A percentile compares a stretch with the other conserved stretches of the same genome.
Evolutionary conservation across 805 yeast genomes (phyloP).

Genomic region (Candida stauntonica): DNA sequence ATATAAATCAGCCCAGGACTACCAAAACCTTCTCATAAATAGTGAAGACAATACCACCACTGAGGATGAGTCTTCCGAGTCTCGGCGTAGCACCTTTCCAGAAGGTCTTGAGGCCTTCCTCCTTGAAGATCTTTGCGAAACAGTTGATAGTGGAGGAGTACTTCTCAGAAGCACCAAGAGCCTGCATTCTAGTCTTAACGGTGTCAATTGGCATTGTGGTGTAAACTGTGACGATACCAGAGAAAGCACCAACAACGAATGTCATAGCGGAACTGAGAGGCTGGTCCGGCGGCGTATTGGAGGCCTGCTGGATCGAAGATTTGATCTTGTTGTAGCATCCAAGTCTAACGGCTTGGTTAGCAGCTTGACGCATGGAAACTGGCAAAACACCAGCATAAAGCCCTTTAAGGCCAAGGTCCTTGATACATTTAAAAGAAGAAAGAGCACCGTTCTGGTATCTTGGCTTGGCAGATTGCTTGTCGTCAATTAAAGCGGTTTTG

Average conservation of each 20-base stretch:
- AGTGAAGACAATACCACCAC: slow-evolving; percentile 97
- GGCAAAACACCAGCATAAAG: slow-evolving; percentile 88
- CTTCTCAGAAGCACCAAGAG: slow-evolving; percentile 67
- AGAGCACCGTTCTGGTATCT: slow-evolving; percentile 67
- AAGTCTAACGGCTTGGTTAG: slow-evolving; percentile 90
- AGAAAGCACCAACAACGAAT: slow-evolving; percentile 83
- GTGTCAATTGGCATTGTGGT: slow-evolving; percentile 95
- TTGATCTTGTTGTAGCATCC: slow-evolving; percentile 92
- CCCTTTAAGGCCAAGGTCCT: slow-evolving; percentile 79
- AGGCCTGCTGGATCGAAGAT: slow-evolving; percentile 65
- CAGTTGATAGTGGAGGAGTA: slow-evolving; percentile 80
- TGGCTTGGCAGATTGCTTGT: slow-evolving; percentile 72
- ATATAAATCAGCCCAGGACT: slow-evolving; percentile 21
- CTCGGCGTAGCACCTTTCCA: slow-evolving; percentile 99
- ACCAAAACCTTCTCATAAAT: slow-evolving; percentile 86
- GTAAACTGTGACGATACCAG: slow-evolving; percentile 87
- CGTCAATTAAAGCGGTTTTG: slow-evolving; percentile 94
- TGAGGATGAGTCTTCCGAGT: slow-evolving; percentile 81
- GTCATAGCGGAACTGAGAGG: slow-evolving; percentile 79
- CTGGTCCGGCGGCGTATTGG: slow-evolving; percentile 59
- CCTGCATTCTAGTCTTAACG: slow-evolving; percentile 96
- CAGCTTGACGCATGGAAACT: slow-evolving; percentile 91
- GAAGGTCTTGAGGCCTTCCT: slow-evolving; percentile 86
- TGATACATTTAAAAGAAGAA: slow-evolving; percentile 50
- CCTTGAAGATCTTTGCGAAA: slow-evolving; percentile 69